phyloP scores from a whole-genome alignment of 1,284 basidiomycete genomes.

The Cutaneotrichosporon sp. region DNA sequence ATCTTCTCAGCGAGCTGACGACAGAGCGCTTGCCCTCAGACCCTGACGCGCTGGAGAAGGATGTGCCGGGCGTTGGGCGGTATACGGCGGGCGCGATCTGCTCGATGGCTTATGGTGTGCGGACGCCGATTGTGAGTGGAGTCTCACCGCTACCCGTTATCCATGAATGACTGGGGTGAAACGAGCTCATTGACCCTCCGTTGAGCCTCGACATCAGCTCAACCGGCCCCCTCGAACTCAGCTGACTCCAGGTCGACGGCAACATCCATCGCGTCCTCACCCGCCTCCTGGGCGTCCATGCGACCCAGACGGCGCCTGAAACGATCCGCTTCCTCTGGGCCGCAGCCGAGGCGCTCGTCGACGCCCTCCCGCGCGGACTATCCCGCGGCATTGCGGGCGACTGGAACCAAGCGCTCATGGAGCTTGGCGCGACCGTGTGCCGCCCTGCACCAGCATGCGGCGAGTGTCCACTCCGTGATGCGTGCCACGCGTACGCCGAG shows the following conservation, averaged over 20 bases:
- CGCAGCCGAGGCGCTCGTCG: conserved; percentile 70
- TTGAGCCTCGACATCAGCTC: too few relatives aligned
- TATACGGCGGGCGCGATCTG: conserved; percentile 83
- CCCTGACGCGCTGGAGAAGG: conserved; percentile 75
- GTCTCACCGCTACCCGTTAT: too few relatives aligned
- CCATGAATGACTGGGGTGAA: too few relatives aligned
- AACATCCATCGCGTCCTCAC: conserved; percentile 84
- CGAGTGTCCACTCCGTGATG: conserved; percentile 67
- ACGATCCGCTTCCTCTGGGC: conserved; percentile 81
- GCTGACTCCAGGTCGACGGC: conserved; percentile 70
- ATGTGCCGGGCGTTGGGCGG: conserved; percentile 85
- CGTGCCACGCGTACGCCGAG: conserved; percentile 67
- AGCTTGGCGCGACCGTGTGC: conserved; percentile 84
- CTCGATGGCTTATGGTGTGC: conserved; percentile 84
- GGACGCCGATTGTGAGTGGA: conserved; percentile 73
- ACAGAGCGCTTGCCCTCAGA: conserved; percentile 68
- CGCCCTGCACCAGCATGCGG: conserved; percentile 76
- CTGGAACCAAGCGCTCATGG: conserved; percentile 69
- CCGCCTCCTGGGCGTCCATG: conserved; percentile 77
- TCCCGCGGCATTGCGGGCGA: conserved; percentile 62
- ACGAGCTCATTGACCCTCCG: too few relatives aligned
- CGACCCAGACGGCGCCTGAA: conserved; percentile 72
- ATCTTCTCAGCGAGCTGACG: neutral
- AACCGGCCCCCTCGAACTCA: neutral
- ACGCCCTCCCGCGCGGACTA: conserved; percentile 50